Evolutionary conservation across 495 filamentous ascomycete genomes (phyloP), one percentile per base, ranked within the genome.

Genomic region (Penicillium simplicissimum): DNA sequence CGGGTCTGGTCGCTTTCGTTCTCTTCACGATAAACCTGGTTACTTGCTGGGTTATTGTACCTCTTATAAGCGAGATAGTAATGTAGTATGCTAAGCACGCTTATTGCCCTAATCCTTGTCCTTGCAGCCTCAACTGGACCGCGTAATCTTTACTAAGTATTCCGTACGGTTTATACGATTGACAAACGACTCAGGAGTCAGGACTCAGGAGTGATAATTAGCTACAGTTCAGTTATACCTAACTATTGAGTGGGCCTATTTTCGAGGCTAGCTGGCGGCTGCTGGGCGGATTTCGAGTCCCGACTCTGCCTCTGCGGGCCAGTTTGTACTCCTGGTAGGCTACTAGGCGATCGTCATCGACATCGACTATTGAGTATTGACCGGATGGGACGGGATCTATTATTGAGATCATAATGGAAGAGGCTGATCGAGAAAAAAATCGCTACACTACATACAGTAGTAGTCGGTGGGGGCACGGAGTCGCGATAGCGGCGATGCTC

Each of bases 271-370:
- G 25, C 25, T 5, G 28, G 28, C 28, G 28, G 28, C 28, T 7
- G 28, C 28, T 49, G 45, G 52, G 52, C 35, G 9, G 36, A 31
- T 55, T 55, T 1, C 11, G 14, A 23, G 31, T 38, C 36, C 4
- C 11, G 14, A 23, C 31, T 38, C 36, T 35, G 13, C 17, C 53
- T 15, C 36, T 25, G 21, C 13, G 35, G 53, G 53, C 28, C 21
- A n/a, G 42, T 14, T 28, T 57, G 38, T 38, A 31, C 28, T 31
- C 28, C 28, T 0, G 4, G 28, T 31, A 31, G 28, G 28, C 23
- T 25, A 31, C 28, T 45, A 10, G 38, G 31, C n/a, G 38, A 57
- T 57, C 38, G 40, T 53, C 52, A 55, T 40, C 21, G 51, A 33
- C 51, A 25, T 25, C 23, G 3, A 25, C 23, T 25, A 25, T 25